Base-by-base conservation (phyloP, 768 basidiomycete genomes). In the Hericium coralloides region DNA sequence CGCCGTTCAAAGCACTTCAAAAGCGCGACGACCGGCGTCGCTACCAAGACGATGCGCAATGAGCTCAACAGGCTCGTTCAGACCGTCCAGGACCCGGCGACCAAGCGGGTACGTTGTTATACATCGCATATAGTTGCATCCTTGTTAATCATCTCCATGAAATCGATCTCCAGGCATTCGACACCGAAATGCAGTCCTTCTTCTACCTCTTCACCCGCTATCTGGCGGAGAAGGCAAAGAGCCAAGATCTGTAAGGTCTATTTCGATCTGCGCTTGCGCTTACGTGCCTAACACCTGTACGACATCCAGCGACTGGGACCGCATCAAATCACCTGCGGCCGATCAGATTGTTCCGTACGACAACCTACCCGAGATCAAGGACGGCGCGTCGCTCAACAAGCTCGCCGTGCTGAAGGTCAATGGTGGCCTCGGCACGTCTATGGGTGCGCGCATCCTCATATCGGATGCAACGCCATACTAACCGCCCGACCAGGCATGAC, bases 351-450 rank as follows among this genome's bases (percentile, higher is more conserved):
- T 93, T 50, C 82, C 89, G 12, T 95, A 97, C 72, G 75, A 85
- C 49, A 71, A 82, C 43, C 83, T 97, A 36, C 80, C 85, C 17
- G 67, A 79, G 55, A 72, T 79, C 43, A 69, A 71, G 31, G 81
- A 88, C 70, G 72, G 79, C 25, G 74, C 78, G 64, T 82, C 85
- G 65, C 81, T 98, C 71, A 84, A 86, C 78, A 95, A 95, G 77
- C 82, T 98, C 63, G 95, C 92, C 49, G 89, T 97, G 39, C 86
- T 95, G 74, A 95, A 95, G 76, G 85, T 95, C 67, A 95, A 97
- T 69, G 94, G 94, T 67, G 92, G 92, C 69, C 83, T 93, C 53
- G 92, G 90, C 65, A 92, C 89, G 26, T 92, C 89, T 59, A 89
- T 92, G 87, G 90, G 88, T 81, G 58, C 52, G 79, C 72, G 49